A percentile compares a stretch with the other conserved stretches of the same genome.
phyloP scores from a whole-genome alignment of 169 alveolate genomes.

The Cystoisospora suis region DNA sequence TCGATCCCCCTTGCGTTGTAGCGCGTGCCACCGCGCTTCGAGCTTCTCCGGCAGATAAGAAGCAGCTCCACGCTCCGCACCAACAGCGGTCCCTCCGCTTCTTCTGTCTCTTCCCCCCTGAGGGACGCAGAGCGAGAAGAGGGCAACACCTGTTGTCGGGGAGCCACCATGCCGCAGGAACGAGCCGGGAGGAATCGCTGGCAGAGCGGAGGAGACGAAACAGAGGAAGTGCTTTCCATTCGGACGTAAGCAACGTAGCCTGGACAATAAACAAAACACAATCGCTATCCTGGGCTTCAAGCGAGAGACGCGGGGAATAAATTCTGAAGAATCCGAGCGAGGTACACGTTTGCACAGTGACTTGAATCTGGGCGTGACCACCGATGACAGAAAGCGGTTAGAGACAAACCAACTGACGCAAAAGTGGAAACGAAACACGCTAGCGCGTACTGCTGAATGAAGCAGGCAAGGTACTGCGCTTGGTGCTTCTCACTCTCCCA shows the following conservation, averaged over 20 bases:
- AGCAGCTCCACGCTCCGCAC: conserved; percentile 45
- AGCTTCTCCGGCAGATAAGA: conserved; percentile 78
- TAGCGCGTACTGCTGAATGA: background rate
- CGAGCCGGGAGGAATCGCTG: background rate
- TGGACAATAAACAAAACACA: background rate
- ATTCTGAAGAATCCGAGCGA: too few relatives aligned
- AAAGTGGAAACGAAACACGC: too few relatives aligned
- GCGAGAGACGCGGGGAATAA: too few relatives aligned
- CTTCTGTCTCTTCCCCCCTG: background rate
- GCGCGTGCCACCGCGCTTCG: conserved; percentile 78
- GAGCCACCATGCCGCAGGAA: background rate
- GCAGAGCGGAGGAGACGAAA: background rate
- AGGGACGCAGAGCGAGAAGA: background rate
- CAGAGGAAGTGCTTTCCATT: background rate
- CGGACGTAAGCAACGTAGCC: background rate
- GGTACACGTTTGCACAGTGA: too few relatives aligned
- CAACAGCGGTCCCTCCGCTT: background rate
- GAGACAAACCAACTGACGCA: too few relatives aligned
- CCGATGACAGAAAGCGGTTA: background rate
- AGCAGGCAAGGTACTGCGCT: background rate
- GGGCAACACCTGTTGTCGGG: conserved; percentile 8
- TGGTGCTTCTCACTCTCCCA: background rate
- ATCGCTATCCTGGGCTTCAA: too few relatives aligned
- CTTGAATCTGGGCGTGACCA: too few relatives aligned
- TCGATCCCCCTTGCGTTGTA: conserved; percentile 79